Evolutionary conservation across 768 basidiomycete genomes (phyloP).

Genomic region (Gymnopilus dilepis): DNA sequence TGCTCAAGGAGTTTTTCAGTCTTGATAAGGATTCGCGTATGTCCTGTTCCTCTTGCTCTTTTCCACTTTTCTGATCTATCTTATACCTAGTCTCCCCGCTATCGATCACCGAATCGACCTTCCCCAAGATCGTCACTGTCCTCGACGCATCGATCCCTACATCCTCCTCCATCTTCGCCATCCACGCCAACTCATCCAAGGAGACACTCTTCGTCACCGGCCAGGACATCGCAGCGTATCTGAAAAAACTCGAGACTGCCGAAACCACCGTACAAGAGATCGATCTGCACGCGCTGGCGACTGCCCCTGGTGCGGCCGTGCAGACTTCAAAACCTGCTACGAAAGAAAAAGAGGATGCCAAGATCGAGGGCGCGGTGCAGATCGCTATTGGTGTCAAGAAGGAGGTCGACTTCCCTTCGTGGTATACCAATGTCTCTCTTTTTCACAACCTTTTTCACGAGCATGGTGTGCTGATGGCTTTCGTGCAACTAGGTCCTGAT

Average conservation of each 20-base stretch:
- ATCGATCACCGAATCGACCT: slow-evolving; percentile 65
- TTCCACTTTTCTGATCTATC: slow-evolving; percentile 3
- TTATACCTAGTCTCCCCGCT: slow-evolving; percentile 78
- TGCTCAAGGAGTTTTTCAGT: slow-evolving; percentile 83
- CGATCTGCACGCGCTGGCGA: slow-evolving; percentile 70
- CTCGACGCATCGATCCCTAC: slow-evolving; percentile 81
- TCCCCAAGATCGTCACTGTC: slow-evolving; percentile 75
- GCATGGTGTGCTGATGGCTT: slow-evolving; percentile 10
- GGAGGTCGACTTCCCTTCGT: slow-evolving; percentile 91
- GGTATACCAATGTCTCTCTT: slow-evolving; percentile 85
- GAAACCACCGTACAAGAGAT: slow-evolving; percentile 70
- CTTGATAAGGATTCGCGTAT: slow-evolving; percentile 86
- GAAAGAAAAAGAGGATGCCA: slow-evolving; percentile 76
- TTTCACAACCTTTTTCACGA: not conserved
- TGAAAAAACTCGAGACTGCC: slow-evolving; percentile 72
- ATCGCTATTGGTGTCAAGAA: slow-evolving; percentile 96
- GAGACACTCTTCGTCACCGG: slow-evolving; percentile 83
- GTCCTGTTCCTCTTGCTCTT: slow-evolving; percentile 34
- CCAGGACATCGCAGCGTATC: slow-evolving; percentile 71
- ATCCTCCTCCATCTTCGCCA: slow-evolving; percentile 69
- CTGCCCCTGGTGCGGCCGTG: slow-evolving; percentile 42
- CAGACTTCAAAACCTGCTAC: slow-evolving; percentile 42
- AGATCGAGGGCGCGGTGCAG: slow-evolving; percentile 87
- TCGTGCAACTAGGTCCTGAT: slow-evolving; percentile 83
- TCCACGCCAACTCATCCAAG: slow-evolving; percentile 75